Conservation (phyloP, 805 yeast species). For the Candida coquimbonensis region DNA sequence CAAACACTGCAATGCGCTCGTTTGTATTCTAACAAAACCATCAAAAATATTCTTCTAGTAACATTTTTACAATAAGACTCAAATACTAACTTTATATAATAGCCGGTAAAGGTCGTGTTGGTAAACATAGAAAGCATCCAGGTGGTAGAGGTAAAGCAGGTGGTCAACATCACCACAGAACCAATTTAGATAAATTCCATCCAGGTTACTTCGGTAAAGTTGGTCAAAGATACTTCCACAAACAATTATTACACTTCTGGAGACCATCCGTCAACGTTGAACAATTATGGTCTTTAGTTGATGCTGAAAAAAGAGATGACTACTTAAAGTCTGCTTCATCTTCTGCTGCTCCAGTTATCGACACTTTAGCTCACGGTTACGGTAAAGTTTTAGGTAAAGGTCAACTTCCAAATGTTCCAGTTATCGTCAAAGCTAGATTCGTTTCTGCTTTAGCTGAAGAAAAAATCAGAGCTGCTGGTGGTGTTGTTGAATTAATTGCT, state of each 20-base stretch:
- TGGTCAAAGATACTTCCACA: constrained; percentile 99
- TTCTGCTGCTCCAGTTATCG: constrained; percentile 97
- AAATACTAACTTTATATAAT: constrained; percentile 24
- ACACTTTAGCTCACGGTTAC: constrained; percentile 99
- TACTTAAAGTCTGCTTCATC: constrained; percentile 78
- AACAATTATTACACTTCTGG: constrained; percentile 93
- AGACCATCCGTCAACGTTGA: constrained; percentile 96
- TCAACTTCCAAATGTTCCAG: constrained; percentile 95
- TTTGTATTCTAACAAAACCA: too few species aligned
- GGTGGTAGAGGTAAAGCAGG: constrained; percentile 99
- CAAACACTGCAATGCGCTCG: too few species aligned
- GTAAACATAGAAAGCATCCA: constrained; percentile 99
- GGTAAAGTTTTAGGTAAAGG: constrained; percentile 99
- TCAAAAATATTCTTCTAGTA: neutral
- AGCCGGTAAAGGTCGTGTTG: constrained; percentile 99
- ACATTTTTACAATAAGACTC: neutral
- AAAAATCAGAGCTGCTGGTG: constrained; percentile 99
- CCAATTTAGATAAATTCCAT: constrained; percentile 99
- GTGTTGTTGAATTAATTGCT: constrained; percentile 99
- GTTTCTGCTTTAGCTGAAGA: constrained; percentile 99
- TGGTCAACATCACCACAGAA: constrained; percentile 99
- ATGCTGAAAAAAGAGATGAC: constrained; percentile 89
- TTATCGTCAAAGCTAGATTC: constrained; percentile 98
- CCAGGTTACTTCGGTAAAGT: constrained; percentile 99
- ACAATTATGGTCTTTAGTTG: constrained; percentile 96